phyloP scores from a whole-genome alignment of 2,329 filamentous ascomycete genomes.

The Alternaria atra region DNA sequence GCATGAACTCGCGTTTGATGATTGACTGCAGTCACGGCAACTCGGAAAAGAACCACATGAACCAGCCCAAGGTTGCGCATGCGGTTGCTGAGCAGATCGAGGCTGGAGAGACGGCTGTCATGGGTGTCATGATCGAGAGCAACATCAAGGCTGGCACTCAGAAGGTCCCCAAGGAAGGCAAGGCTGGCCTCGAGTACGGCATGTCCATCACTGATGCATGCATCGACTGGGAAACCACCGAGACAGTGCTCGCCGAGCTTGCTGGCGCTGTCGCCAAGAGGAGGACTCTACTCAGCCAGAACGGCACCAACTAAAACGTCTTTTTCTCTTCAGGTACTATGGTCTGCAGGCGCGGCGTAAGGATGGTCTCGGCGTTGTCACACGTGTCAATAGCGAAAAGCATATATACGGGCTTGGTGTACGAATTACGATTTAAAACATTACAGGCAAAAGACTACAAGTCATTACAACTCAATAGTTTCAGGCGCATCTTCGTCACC shows the following conservation, averaged over 20 bases:
- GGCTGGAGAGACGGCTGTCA: slow-evolving; percentile 83
- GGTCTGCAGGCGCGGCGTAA: slow-evolving; percentile 8
- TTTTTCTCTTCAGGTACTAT: not conserved
- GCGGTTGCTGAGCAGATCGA: slow-evolving; percentile 84
- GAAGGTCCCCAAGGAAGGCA: slow-evolving; percentile 89
- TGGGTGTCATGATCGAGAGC: slow-evolving; percentile 99
- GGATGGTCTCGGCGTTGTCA: slow-evolving; percentile 14
- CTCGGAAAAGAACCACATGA: slow-evolving; percentile 94
- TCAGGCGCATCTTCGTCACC: slow-evolving; percentile 25
- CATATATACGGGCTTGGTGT: not conserved
- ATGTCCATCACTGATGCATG: slow-evolving; percentile 98
- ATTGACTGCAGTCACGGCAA: slow-evolving; percentile 98
- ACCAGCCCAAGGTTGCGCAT: slow-evolving; percentile 92
- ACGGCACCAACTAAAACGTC: slow-evolving; percentile 37
- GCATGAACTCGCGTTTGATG: slow-evolving; percentile 83
- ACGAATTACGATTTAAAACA: slow-evolving; percentile 5
- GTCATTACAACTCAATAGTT: slow-evolving; percentile 26
- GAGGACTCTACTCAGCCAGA: slow-evolving; percentile 59
- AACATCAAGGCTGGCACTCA: slow-evolving; percentile 95
- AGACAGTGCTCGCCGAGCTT: slow-evolving; percentile 77
- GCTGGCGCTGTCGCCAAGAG: slow-evolving; percentile 82
- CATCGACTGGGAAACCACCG: slow-evolving; percentile 92
- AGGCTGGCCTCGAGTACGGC: slow-evolving; percentile 85
- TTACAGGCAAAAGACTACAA: not conserved
- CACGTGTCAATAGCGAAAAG: not conserved